These are phyloP conservation scores for Dactylis glomerata DNA, from an alignment of 176 grass and related monocot species.

Conservation along the genomic window DNA sequence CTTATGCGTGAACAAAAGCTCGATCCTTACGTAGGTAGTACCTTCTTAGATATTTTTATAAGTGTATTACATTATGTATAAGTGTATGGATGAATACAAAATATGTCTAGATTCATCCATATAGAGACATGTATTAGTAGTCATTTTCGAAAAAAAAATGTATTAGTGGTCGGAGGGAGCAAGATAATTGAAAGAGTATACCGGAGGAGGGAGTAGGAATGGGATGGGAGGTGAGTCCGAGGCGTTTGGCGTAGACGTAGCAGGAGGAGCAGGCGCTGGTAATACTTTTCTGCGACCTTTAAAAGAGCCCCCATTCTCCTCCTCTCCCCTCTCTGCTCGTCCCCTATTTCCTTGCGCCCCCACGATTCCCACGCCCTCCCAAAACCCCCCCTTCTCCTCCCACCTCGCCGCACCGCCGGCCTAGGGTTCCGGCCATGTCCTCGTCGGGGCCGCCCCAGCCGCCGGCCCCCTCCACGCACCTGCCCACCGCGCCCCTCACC, in stretches of 20 bases:
- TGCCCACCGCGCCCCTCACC: background rate
- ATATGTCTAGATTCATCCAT: no score
- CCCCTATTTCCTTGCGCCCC: conserved; percentile 36
- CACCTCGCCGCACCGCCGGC: conserved; percentile 10
- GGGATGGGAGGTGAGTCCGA: conserved; percentile 10
- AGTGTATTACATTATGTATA: no score
- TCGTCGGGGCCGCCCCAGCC: conserved; percentile 22
- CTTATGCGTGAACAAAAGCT: no score
- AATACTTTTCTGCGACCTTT: conserved; percentile 39
- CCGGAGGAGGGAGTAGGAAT: background rate
- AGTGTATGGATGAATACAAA: no score
- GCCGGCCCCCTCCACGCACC: background rate
- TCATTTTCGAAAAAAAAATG: no score
- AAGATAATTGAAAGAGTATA: background rate
- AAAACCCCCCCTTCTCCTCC: conserved; percentile 11
- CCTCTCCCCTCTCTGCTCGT: conserved; percentile 14
- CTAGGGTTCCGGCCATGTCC: conserved; percentile 51
- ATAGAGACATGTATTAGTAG: no score
- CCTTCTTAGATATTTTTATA: no score
- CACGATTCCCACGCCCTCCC: conserved; percentile 48
- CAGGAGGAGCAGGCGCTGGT: background rate
- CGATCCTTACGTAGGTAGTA: no score
- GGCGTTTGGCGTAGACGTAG: conserved; percentile 37
- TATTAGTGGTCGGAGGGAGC: no score
- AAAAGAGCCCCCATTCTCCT: conserved; percentile 35